A percentile compares a stretch with the other conserved stretches of the same genome.
phyloP scores from a whole-genome alignment of 257 asterid species.

The Gardenia jasminoides region DNA sequence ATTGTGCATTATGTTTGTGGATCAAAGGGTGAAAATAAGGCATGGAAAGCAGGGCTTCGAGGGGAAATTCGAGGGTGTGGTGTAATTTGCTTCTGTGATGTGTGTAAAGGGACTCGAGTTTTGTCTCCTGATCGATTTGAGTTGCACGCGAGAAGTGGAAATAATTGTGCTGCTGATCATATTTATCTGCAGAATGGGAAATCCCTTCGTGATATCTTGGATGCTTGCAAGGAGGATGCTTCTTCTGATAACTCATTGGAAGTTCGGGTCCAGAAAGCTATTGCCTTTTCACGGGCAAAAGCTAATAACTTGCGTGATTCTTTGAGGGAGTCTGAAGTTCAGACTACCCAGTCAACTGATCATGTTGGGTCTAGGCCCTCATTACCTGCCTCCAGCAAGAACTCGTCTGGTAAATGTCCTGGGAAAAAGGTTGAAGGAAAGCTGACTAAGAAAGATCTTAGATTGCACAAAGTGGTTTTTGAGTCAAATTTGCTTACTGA shows the following conservation, averaged over 20 bases:
- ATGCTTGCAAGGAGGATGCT: constrained; percentile 55
- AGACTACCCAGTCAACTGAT: constrained; percentile 28
- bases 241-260: constrained; percentile 46
- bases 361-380: constrained; percentile 44
- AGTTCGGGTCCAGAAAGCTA: constrained; percentile 45
- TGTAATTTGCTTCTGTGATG: too few relatives aligned
- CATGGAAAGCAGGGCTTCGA: too few relatives aligned
- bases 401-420: constrained; percentile 30
- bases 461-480: constrained; percentile 73
- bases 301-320: constrained; percentile 31
- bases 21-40: too few relatives aligned
- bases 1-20: too few relatives aligned
- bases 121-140: constrained; percentile 77
- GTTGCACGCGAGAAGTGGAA: constrained; percentile 68
- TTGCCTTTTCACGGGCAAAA: constrained; percentile 41
- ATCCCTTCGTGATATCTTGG: constrained; percentile 63
- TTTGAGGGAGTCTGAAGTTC: constrained; percentile 36
- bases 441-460: constrained; percentile 77
- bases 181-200: constrained; percentile 77
- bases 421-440: constrained; percentile 52
- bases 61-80: too few relatives aligned
- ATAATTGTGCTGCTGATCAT: constrained; percentile 86
- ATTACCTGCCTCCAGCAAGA: constrained; percentile 30
- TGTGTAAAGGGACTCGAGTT: too few relatives aligned
- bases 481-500: constrained; percentile 63